A percentile compares a stretch with the other conserved stretches of the same genome.
These are phyloP conservation scores for Termitomyces sp. DNA, from an alignment of 768 basidiomycete species.

Conservation along the genomic window DNA sequence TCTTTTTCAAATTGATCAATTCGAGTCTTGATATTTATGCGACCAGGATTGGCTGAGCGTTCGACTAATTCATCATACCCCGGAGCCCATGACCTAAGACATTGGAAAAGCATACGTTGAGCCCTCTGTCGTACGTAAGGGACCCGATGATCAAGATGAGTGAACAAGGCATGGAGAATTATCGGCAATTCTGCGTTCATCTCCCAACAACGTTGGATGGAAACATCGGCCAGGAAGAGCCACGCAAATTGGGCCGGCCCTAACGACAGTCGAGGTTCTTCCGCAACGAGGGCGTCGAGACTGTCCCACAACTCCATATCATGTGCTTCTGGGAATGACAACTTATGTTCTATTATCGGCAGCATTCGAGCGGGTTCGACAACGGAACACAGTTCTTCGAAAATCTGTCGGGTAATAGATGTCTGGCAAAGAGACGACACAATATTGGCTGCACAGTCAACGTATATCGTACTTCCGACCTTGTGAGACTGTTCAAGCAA, in stretches of 20 bases:
- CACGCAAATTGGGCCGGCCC: constrained; percentile 87
- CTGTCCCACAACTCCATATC: constrained; percentile 79
- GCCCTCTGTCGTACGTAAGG: constrained; percentile 66
- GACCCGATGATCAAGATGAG: constrained; percentile 76
- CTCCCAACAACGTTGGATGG: constrained; percentile 75
- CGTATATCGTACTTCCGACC: constrained; percentile 73
- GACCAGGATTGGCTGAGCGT: constrained; percentile 41
- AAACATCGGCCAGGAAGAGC: constrained; percentile 75
- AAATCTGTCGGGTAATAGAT: constrained; percentile 62
- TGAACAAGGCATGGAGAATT: constrained; percentile 75
- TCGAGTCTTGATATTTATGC: constrained; percentile 42
- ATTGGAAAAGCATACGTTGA: constrained; percentile 77
- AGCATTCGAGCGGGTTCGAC: constrained; percentile 85
- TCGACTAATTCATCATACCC: constrained; percentile 73
- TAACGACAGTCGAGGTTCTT: constrained; percentile 63
- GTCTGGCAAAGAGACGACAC: constrained; percentile 83
- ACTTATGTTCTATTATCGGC: constrained; percentile 67
- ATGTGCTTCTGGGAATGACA: constrained; percentile 53
- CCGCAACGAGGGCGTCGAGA: constrained; percentile 70
- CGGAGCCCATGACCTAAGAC: constrained; percentile 77
- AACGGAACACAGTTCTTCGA: constrained; percentile 79
- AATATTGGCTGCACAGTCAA: constrained; percentile 74
- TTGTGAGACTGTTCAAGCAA: constrained; percentile 85
- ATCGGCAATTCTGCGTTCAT: constrained; percentile 62
- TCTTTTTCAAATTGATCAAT: constrained; percentile 56